A percentile compares a stretch with the other conserved stretches of the same genome.
phyloP scores from a whole-genome alignment of 345 rosid genomes.

The Jatropha curcas region DNA sequence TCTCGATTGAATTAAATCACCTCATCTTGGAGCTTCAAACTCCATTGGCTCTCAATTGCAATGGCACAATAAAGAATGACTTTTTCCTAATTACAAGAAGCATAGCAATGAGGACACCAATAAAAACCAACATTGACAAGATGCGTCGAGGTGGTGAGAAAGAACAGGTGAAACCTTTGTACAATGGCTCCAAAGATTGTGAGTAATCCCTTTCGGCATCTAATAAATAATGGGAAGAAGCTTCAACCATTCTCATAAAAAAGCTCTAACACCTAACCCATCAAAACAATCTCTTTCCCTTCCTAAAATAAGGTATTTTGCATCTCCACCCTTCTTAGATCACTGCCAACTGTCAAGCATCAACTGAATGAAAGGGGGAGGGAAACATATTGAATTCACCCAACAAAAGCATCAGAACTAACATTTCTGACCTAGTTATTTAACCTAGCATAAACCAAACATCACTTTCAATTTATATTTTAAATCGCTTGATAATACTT shows the following conservation, averaged over 20 bases:
- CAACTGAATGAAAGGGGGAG: not conserved
- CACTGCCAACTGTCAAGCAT: constrained; percentile 1
- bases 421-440: not conserved
- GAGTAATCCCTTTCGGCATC: not conserved
- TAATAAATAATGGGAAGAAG: not conserved
- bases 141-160: not conserved
- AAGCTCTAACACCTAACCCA: not conserved
- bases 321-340: not conserved
- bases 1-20: not conserved
- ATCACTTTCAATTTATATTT: not conserved
- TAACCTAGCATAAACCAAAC: not conserved
- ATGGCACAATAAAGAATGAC: not conserved
- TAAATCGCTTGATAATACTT: constrained; percentile 11
- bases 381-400: not conserved
- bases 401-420: not conserved
- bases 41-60: not conserved
- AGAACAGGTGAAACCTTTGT: not conserved
- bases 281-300: not conserved
- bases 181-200: not conserved
- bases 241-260: not conserved
- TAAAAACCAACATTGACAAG: not conserved
- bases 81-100: not conserved
- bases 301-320: not conserved
- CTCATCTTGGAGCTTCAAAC: not conserved
- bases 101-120: not conserved